Percentiles rank a stretch among this genome's conserved stretches.
These are phyloP conservation scores for Penicillium maclennaniae DNA, from an alignment of 495 filamentous ascomycete genomes.

Conservation along the genomic window DNA sequence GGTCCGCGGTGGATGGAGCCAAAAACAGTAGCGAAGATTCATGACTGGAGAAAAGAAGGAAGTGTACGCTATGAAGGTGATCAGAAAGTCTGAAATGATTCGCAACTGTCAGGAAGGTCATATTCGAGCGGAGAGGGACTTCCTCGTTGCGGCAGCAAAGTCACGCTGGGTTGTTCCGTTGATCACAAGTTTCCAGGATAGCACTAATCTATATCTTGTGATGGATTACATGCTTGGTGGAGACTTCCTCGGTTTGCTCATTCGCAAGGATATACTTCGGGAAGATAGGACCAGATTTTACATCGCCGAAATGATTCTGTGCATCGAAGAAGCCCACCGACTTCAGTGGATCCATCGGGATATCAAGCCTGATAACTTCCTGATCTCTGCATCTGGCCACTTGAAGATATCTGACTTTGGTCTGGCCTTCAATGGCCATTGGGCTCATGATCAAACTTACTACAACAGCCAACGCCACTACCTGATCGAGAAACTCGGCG, in stretches of 20 bases:
- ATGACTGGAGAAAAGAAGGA: conserved; percentile 43
- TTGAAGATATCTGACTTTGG: conserved; percentile 96
- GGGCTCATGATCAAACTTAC: conserved; percentile 84
- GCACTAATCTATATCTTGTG: conserved; percentile 77
- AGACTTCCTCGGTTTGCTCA: conserved; percentile 82
- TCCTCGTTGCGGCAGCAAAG: conserved; percentile 77
- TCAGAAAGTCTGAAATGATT: conserved; percentile 88
- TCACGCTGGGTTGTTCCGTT: conserved; percentile 87
- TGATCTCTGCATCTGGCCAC: conserved; percentile 82
- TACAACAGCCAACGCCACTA: conserved; percentile 77
- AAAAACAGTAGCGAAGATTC: conserved; percentile 20
- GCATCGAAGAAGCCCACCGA: conserved; percentile 86
- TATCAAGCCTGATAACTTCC: conserved; percentile 95
- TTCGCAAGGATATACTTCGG: conserved; percentile 73
- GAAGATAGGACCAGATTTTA: conserved; percentile 82
- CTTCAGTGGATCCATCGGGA: conserved; percentile 90
- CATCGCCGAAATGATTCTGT: conserved; percentile 90
- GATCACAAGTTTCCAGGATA: conserved; percentile 85
- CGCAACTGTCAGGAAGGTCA: conserved; percentile 88
- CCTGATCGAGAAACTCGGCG: conserved; percentile 68
- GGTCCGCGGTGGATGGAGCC: conserved; percentile 25
- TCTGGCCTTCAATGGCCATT: conserved; percentile 89
- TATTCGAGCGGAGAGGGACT: conserved; percentile 85
- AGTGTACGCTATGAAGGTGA: conserved; percentile 95
- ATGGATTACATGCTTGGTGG: conserved; percentile 98